Evolutionary conservation across 768 basidiomycete species (phyloP).

Genomic region (Hemileccinum rubropunctum): DNA sequence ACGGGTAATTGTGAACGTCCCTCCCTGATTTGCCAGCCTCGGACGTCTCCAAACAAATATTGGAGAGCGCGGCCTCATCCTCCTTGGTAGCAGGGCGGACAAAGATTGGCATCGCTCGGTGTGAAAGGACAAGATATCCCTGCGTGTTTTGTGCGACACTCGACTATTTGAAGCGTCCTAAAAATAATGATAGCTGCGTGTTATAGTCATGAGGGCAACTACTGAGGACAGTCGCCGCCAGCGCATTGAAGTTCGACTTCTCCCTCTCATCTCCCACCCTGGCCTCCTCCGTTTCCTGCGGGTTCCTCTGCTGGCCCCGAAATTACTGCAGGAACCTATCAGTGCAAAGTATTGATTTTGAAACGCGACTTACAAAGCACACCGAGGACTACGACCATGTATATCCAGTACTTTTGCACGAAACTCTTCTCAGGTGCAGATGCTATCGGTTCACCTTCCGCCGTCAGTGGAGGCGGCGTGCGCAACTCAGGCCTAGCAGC

Average conservation of each 20-base stretch:
- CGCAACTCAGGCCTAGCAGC: conserved; percentile 61
- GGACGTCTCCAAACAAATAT: conserved; percentile 73
- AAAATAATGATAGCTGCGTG: not conserved
- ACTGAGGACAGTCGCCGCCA: not conserved
- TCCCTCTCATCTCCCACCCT: conserved; percentile 28
- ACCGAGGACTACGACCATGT: conserved; percentile 57
- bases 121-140: not conserved
- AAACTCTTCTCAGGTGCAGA: conserved; percentile 72
- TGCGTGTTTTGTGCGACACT: conserved; percentile 1
- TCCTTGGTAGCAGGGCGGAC: conserved; percentile 55
- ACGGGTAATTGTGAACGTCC: conserved; percentile 53
- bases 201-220: too few species aligned
- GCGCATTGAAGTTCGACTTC: too few species aligned
- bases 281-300: conserved; percentile 16
- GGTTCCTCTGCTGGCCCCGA: conserved; percentile 31
- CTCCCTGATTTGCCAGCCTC: conserved; percentile 69
- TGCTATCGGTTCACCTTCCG: conserved; percentile 61
- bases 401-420: conserved; percentile 90
- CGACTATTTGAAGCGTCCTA: not conserved
- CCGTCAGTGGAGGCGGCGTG: conserved; percentile 61
- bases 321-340: conserved; percentile 17
- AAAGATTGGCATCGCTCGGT: conserved; percentile 33
- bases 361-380: conserved; percentile 50
- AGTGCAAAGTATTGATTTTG: not conserved
- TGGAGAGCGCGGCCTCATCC: conserved; percentile 59